These are phyloP conservation scores for Claviceps arundinis DNA, from an alignment of 2,329 filamentous ascomycete species.

Conservation along the genomic window DNA sequence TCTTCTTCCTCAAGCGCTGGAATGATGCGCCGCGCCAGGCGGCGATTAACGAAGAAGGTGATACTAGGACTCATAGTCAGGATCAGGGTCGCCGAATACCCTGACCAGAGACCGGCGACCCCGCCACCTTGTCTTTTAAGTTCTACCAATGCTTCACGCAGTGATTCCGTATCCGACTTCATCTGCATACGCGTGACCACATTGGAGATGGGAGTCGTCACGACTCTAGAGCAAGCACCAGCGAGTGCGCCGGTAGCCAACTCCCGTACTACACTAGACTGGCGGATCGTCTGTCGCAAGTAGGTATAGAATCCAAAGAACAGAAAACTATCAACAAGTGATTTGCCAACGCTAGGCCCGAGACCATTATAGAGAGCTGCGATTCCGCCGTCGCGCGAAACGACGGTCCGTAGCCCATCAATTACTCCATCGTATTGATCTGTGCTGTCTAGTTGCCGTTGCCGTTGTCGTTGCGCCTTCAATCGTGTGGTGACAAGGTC, in stretches of 20 bases:
- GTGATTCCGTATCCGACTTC: slow-evolving; percentile 31
- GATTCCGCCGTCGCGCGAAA: slow-evolving; percentile 54
- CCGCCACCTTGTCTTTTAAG: slow-evolving; percentile 56
- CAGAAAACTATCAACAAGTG: slow-evolving; percentile 62
- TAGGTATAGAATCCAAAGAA: slow-evolving; percentile 74
- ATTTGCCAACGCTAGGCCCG: slow-evolving; percentile 51
- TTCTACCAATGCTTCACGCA: slow-evolving; percentile 44
- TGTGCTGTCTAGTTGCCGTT: slow-evolving; percentile 26
- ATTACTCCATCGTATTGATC: slow-evolving; percentile 49
- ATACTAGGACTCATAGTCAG: slow-evolving; percentile 76
- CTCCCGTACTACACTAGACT: slow-evolving; percentile 54
- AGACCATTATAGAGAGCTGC: slow-evolving; percentile 57
- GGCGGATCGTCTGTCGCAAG: slow-evolving; percentile 25
- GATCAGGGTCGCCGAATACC: slow-evolving; percentile 68
- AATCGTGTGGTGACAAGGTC: slow-evolving; percentile 71
- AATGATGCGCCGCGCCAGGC: slow-evolving; percentile 49
- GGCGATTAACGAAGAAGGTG: slow-evolving; percentile 71
- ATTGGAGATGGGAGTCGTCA: slow-evolving; percentile 71
- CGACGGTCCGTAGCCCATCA: slow-evolving; percentile 61
- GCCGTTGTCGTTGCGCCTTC: slow-evolving; percentile 52
- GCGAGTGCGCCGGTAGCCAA: slow-evolving; percentile 60
- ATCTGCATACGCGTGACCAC: slow-evolving; percentile 75
- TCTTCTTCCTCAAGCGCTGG: slow-evolving; percentile 30
- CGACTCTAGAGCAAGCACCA: slow-evolving; percentile 59
- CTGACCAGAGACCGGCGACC: slow-evolving; percentile 68